phyloP scores from a whole-genome alignment of 2,329 filamentous ascomycete species.

The Ophiostoma montium region DNA sequence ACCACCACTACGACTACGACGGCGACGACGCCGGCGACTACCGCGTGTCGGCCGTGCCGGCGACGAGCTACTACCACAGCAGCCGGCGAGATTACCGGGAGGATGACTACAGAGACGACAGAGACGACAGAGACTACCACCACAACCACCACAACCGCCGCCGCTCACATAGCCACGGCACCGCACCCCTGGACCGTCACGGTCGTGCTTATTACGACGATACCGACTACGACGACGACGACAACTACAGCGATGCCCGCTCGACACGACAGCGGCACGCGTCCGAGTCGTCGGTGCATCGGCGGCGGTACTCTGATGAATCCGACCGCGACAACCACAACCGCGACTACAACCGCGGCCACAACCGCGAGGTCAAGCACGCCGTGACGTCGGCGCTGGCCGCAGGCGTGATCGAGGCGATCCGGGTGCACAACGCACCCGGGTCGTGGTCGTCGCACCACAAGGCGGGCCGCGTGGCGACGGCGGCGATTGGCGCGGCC shows the following conservation, averaged over 20 bases:
- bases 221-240: background rate
- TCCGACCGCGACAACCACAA: background rate
- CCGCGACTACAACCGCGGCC: background rate
- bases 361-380: conserved; percentile 5
- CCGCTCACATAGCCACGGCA: background rate
- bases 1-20: background rate
- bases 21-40: background rate
- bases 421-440: conserved; percentile 11
- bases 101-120: background rate
- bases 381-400: conserved; percentile 11
- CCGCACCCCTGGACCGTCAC: background rate
- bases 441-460: conserved; percentile 10
- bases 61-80: background rate
- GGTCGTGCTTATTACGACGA: background rate
- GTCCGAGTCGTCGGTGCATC: background rate
- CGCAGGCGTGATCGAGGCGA: conserved; percentile 13
- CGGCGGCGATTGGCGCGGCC: conserved; percentile 13
- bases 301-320: too few relatives aligned
- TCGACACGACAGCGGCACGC: background rate
- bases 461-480: conserved; percentile 12
- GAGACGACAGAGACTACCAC: background rate
- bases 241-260: background rate
- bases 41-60: background rate
- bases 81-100: too few relatives aligned
- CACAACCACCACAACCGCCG: background rate